Evolutionary conservation across 257 asterid species (phyloP).

Genomic region (Apocynum venetum): DNA sequence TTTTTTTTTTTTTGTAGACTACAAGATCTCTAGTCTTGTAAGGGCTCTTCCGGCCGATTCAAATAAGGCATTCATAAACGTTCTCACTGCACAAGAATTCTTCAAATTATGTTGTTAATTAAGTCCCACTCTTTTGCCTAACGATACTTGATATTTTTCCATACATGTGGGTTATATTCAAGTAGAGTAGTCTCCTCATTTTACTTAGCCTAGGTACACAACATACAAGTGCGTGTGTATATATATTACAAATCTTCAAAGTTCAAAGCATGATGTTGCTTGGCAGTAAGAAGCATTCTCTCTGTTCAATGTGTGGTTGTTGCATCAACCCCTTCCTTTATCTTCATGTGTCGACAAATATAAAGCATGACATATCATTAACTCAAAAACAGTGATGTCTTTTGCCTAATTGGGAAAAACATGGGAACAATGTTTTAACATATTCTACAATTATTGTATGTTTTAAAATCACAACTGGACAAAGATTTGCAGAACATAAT

Average conservation of each 20-base stretch:
- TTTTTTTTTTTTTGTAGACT: no score
- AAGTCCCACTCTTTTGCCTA: no score
- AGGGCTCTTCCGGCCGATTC: no score
- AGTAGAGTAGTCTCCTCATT: not conserved
- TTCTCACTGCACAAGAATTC: no score
- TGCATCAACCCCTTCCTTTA: not conserved
- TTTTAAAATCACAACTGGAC: conserved; percentile 9
- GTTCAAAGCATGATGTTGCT: not conserved
- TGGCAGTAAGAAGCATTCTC: not conserved
- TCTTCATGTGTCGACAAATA: not conserved
- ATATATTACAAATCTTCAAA: not conserved
- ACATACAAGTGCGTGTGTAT: not conserved
- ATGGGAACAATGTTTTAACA: not conserved
- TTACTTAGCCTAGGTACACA: not conserved
- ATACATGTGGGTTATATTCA: no score
- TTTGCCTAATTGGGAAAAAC: conserved; percentile 15
- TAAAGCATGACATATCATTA: not conserved
- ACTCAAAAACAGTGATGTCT: not conserved
- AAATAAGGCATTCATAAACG: not conserved
- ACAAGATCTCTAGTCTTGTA: no score
- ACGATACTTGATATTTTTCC: no score
- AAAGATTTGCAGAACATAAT: not conserved
- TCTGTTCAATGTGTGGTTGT: not conserved
- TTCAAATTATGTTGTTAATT: no score
- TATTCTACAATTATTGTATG: not conserved